Base-by-base conservation (phyloP, 192 early-diverging fungal genomes). In the Geosiphon pyriformis region DNA sequence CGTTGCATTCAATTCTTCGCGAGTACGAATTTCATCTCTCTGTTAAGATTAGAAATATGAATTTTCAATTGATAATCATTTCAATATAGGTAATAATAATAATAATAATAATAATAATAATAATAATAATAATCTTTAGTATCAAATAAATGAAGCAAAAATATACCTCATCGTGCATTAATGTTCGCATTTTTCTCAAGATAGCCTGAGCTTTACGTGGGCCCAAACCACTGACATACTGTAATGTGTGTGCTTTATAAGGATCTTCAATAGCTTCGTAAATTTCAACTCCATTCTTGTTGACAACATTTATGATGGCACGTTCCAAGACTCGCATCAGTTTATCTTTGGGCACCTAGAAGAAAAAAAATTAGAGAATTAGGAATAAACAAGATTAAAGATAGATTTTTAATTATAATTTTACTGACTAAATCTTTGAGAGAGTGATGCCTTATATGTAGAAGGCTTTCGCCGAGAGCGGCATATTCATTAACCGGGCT, bases 141-240 rank as follows among this genome's bases (percentile, higher is more conserved):
- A n/a, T n/a, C n/a, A n/a, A n/a, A n/a, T n/a, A n/a, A n/a, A 15
- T 15, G 37, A 42, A 42, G 37, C 15, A 42, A 42, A 42, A 42
- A 15, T 42, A 42, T 42, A 42, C 37, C 15, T 42, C 37, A 20
- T 55, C 23, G 11, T 29, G 23, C 12, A 12, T 22, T 22, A 12
- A 60, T 63, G 0, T 71, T 59, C 63, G 82, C 79, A 56, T 82
- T 34, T 80, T 83, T 61, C 82, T 77, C 18, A 94, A 64, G 26
- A 96, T 81, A 48, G 79, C 85, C 46, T 90, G 85, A 0, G 92
- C 94, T 76, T 98, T 98, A 61, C 96, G 80, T 29, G 94, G 91
- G 17, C 96, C 96, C 46, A 98, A 79, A 26, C 96, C 96, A 63
- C 89, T 83, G 10, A 97, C 91, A 67, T 92, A 97, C 64, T 90